Evolutionary conservation across 2,329 filamentous ascomycete genomes (phyloP), one percentile per base, ranked within the genome.

Genomic region (Neofusicoccum sp.): DNA sequence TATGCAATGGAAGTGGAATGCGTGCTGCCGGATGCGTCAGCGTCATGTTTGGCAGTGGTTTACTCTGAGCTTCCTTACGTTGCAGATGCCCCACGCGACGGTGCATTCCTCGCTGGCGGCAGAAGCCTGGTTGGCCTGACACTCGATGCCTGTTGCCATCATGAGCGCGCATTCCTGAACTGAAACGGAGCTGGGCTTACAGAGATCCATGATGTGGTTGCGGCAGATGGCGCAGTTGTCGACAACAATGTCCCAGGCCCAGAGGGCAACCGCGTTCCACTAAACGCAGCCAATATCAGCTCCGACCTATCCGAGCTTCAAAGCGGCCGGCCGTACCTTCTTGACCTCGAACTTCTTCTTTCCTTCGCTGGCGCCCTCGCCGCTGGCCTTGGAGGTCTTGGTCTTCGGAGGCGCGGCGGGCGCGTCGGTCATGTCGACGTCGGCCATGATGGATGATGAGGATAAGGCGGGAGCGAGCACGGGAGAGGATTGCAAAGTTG

Each of bases 1-100:
- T 73, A 99, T 99, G 82, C 95, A 99, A 80, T 99, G 95, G 80
- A 99, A 99, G 78, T 99, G 95, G 83, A 99, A 99, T 31, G 95
- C 95, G 73, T 99, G 95, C 95, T 99, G 71, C 62, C 63, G 5
- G 26, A 11, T 12, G 20, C 44, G 48, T 60, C 7, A 62, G 44
- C n/a, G 43, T 14, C 24, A 33, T 33, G 36, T 12, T 7, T 7
- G 24, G 36, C 53, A 28, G 31, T 34, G 11, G 24, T 2, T 12
- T 11, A 41, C 14, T 26, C n/a, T 3, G 40, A 47, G 24, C 45
- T n/a, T 48, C 82, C 90, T 78, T 79, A 97, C 95, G 73, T 99
- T 99, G 83, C 95, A 99, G 65, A 98, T 97, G 60, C 95, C 95
- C 95, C 95, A 99, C 28, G 95, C 95, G 26, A 99, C 95, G 36